Evolutionary conservation across 202 grass and related monocot species (phyloP).

Genomic region (Musa balbisiana): DNA sequence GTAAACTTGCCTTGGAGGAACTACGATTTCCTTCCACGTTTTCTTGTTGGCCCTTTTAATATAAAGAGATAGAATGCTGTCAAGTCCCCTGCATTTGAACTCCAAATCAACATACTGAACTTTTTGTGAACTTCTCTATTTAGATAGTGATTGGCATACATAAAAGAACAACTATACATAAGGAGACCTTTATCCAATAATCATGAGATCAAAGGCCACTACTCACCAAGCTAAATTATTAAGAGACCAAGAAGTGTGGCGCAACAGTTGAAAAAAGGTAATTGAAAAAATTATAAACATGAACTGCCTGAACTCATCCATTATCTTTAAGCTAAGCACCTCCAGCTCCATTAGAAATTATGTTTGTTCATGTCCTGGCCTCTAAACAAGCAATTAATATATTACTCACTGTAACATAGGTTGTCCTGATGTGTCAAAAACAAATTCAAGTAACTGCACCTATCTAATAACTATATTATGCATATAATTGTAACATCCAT

Average conservation of each 20-base stretch:
- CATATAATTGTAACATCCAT: neutral
- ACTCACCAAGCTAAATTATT: neutral
- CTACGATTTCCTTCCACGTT: conserved; percentile 63
- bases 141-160: neutral
- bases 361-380: neutral
- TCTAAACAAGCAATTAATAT: too few species aligned
- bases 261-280: neutral
- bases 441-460: too few species aligned
- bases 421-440: too few species aligned
- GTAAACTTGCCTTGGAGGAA: conserved; percentile 69
- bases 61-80: conserved; percentile 69
- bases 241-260: neutral
- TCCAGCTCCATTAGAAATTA: too few species aligned
- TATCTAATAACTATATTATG: too few species aligned
- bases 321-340: too few species aligned
- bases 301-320: neutral
- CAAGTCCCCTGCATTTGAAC: conserved; percentile 71
- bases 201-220: neutral
- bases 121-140: too few species aligned
- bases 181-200: too few species aligned
- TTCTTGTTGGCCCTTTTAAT: conserved; percentile 67
- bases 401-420: too few species aligned
- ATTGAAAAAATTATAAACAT: neutral
- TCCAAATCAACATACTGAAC: conserved; percentile 22
- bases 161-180: neutral